Evolutionary conservation across 139 green algal genomes (phyloP).

Genomic region (Eudorina sp.): DNA sequence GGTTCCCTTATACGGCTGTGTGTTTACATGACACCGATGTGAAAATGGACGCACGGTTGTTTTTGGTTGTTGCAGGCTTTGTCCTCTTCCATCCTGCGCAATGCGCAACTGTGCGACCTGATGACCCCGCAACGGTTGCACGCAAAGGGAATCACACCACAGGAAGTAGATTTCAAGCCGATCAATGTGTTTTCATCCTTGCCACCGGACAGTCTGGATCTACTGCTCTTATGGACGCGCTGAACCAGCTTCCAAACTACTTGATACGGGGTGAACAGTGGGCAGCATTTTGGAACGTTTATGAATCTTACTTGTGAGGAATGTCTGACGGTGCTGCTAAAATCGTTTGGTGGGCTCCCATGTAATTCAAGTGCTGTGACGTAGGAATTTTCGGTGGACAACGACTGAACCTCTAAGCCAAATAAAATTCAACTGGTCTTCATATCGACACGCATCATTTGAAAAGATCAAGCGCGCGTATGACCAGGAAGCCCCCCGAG

Average conservation of each 20-base stretch:
- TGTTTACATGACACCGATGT: too few species aligned
- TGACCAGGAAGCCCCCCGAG: not conserved
- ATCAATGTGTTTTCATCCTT: slow-evolving; percentile 26
- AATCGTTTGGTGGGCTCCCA: too few species aligned
- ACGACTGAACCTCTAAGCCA: not conserved
- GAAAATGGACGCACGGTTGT: too few species aligned
- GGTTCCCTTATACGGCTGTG: too few species aligned
- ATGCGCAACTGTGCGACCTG: too few species aligned
- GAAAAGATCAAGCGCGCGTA: not conserved
- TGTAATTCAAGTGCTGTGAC: too few species aligned
- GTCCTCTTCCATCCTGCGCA: too few species aligned
- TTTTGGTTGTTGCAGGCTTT: too few species aligned
- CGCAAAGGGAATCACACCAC: not conserved
- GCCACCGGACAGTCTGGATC: slow-evolving; percentile 10
- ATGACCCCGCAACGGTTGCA: too few species aligned
- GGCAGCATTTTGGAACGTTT: slow-evolving; percentile 23
- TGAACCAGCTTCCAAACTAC: slow-evolving; percentile 27
- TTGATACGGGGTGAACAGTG: slow-evolving; percentile 22
- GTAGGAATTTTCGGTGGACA: slow-evolving; percentile 21
- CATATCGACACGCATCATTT: not conserved
- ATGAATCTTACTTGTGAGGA: slow-evolving; percentile 27
- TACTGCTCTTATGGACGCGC: slow-evolving; percentile 16
- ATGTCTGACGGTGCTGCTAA: too few species aligned
- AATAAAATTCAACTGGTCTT: slow-evolving; percentile 15
- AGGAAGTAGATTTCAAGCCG: not conserved